These are phyloP conservation scores for Ceratonia siliqua DNA, from an alignment of 306 rosid genomes.

Conservation along the genomic window DNA sequence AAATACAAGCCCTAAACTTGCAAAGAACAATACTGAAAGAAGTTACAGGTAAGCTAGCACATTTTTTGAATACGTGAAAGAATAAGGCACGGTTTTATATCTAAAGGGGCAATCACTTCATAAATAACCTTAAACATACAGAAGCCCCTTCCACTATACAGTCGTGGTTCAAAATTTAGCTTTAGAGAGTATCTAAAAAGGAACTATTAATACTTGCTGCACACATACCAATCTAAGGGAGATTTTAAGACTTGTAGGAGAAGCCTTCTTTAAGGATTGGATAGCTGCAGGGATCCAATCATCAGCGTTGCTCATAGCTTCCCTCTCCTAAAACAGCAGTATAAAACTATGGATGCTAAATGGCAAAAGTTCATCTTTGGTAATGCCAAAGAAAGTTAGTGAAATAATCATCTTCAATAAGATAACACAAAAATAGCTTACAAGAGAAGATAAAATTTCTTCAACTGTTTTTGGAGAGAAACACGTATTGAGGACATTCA, in stretches of 20 bases:
- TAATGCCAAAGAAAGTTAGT: conserved; percentile 7
- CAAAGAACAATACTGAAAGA: too few species aligned
- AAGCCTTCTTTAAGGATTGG: conserved; percentile 64
- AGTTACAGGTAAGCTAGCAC: too few species aligned
- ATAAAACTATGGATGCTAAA: too few species aligned
- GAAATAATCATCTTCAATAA: background rate
- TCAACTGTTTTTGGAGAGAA: conserved; percentile 74
- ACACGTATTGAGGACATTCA: conserved; percentile 68
- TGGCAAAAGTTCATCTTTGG: conserved; percentile 4
- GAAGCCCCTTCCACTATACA: too few species aligned
- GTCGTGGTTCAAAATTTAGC: too few species aligned
- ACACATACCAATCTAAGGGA: conserved; percentile 66
- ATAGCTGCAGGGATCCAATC: conserved; percentile 66
- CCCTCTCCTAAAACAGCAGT: conserved; percentile 56
- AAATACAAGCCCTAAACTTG: too few species aligned
- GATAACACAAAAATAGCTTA: conserved; percentile 45
- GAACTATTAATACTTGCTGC: conserved; percentile 4
- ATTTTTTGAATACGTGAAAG: too few species aligned
- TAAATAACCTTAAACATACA: too few species aligned
- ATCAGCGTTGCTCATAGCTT: conserved; percentile 48
- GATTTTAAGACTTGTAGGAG: conserved; percentile 79
- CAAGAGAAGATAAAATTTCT: conserved; percentile 71
- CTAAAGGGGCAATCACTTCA: too few species aligned
- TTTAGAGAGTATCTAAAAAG: too few species aligned
- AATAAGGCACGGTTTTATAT: too few species aligned